Percentiles rank a stretch among this genome's conserved stretches.
Evolutionary conservation across 371 early-diverging fungal species (phyloP).

Genomic region (Massospora cicadina): DNA sequence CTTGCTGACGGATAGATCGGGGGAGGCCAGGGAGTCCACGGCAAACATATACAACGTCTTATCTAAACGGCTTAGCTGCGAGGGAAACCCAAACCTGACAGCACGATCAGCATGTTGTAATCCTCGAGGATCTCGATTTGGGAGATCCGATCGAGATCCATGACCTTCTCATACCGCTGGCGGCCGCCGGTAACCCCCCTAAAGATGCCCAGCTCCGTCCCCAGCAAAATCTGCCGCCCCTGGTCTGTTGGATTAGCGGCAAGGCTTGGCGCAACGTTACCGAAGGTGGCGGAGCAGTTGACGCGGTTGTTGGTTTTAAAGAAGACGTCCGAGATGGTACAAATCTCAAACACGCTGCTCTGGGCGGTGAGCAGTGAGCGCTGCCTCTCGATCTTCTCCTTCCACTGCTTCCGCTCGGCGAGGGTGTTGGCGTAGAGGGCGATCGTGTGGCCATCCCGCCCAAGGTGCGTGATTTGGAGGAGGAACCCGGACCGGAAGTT

Average conservation of each 20-base stretch:
- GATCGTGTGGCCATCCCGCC: conserved; percentile 38
- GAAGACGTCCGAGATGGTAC: conserved; percentile 22
- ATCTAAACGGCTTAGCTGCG: conserved; percentile 21
- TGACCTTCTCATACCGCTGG: conserved; percentile 24
- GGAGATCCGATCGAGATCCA: conserved; percentile 61
- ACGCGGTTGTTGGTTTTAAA: conserved; percentile 36
- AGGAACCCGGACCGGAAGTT: conserved; percentile 26
- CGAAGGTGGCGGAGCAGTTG: conserved; percentile 49
- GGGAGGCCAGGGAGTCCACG: conserved; percentile 36
- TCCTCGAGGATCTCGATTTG: conserved; percentile 71
- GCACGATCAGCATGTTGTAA: conserved; percentile 47
- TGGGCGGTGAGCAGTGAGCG: conserved; percentile 31
- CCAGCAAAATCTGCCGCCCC: conserved; percentile 49
- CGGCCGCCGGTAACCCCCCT: conserved; percentile 21
- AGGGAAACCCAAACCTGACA: conserved; percentile 29
- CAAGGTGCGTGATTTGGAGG: conserved; percentile 56
- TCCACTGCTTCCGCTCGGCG: conserved; percentile 63
- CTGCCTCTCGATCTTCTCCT: conserved; percentile 57
- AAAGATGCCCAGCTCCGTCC: conserved; percentile 70
- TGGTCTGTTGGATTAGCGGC: conserved; percentile 21
- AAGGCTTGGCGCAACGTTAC: conserved; percentile 17
- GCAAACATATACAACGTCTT: conserved; percentile 58
- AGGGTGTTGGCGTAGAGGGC: conserved; percentile 51
- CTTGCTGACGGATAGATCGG: conserved; percentile 22
- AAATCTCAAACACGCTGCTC: conserved; percentile 36